phyloP scores from a whole-genome alignment of 768 basidiomycete genomes.

The Pseudohyphozyma bogoriensis region DNA sequence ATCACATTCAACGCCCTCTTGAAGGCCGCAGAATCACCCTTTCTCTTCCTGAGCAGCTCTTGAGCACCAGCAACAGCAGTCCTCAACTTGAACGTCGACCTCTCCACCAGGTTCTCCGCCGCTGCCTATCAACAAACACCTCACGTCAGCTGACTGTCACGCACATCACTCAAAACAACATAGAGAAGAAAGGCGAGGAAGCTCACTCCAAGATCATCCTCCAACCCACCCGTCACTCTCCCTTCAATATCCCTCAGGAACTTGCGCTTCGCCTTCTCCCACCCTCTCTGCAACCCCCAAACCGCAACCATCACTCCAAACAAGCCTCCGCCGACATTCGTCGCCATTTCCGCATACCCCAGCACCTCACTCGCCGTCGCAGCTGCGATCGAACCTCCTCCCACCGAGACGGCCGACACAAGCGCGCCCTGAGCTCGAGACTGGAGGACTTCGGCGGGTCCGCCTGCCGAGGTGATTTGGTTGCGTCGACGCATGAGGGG shows the following conservation, averaged over 20 bases:
- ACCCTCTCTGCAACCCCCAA: constrained; percentile 29
- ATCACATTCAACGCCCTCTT: too few relatives aligned
- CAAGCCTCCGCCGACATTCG: constrained; percentile 9
- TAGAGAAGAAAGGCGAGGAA: neutral
- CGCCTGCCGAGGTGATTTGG: constrained; percentile 25
- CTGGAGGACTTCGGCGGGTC: constrained; percentile 27
- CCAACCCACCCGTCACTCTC: constrained; percentile 15
- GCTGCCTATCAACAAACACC: constrained; percentile 1
- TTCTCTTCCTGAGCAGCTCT: neutral
- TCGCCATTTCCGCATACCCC: constrained; percentile 10
- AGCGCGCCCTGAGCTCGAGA: constrained; percentile 21
- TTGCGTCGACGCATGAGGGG: constrained; percentile 16
- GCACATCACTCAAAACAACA: too few relatives aligned
- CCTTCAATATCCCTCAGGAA: constrained; percentile 25
- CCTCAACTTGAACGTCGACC: neutral
- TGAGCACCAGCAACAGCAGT: constrained; percentile 1
- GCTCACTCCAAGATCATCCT: constrained; percentile 22
- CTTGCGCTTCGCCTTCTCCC: constrained; percentile 19
- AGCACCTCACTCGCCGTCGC: neutral
- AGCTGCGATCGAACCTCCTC: neutral
- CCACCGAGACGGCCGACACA: neutral
- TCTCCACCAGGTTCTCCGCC: neutral
- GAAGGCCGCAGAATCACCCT: too few relatives aligned
- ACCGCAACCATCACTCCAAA: constrained; percentile 17
- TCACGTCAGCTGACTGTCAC: neutral